These are phyloP conservation scores for Mariannaea elegans DNA, from an alignment of 2,329 filamentous ascomycete species.

Conservation along the genomic window DNA sequence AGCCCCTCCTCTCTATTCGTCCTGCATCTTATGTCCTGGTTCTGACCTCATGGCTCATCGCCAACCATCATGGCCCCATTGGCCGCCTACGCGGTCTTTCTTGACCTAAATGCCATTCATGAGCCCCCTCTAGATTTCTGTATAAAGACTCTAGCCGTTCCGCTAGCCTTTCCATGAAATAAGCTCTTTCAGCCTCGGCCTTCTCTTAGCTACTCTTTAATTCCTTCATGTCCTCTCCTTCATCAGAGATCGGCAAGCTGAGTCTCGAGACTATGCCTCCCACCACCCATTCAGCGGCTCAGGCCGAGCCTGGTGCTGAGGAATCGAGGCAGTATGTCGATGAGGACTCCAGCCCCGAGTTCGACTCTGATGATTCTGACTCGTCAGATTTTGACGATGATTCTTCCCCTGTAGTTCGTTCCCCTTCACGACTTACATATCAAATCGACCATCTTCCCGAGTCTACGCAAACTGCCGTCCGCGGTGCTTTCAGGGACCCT, in stretches of 20 bases:
- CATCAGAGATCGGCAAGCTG: slow-evolving; percentile 41
- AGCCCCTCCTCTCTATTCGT: background rate
- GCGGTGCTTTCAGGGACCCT: slow-evolving; percentile 57
- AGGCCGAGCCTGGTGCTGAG: slow-evolving; percentile 18
- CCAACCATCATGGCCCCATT: slow-evolving; percentile 17
- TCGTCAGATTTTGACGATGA: slow-evolving; percentile 47
- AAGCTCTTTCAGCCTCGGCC: slow-evolving; percentile 1
- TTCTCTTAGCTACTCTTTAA: background rate
- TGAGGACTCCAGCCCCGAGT: slow-evolving; percentile 41
- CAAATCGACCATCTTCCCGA: slow-evolving; percentile 50
- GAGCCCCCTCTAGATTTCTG: background rate
- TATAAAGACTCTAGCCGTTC: slow-evolving; percentile 32
- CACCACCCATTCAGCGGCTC: slow-evolving; percentile 29
- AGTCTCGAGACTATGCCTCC: slow-evolving; percentile 44
- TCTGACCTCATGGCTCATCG: slow-evolving; percentile 28
- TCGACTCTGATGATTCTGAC: slow-evolving; percentile 38
- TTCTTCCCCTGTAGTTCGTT: slow-evolving; percentile 43
- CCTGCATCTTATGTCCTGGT: slow-evolving; percentile 6
- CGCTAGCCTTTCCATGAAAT: background rate
- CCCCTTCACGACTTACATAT: slow-evolving; percentile 53
- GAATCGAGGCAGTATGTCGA: slow-evolving; percentile 17
- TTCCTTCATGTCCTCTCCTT: background rate
- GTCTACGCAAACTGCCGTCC: slow-evolving; percentile 49
- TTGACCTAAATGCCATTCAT: background rate
- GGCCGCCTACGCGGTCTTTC: slow-evolving; percentile 28